Evolutionary conservation across 1,139 yeast genomes (phyloP).

Genomic region (Williopsis jadinii): DNA sequence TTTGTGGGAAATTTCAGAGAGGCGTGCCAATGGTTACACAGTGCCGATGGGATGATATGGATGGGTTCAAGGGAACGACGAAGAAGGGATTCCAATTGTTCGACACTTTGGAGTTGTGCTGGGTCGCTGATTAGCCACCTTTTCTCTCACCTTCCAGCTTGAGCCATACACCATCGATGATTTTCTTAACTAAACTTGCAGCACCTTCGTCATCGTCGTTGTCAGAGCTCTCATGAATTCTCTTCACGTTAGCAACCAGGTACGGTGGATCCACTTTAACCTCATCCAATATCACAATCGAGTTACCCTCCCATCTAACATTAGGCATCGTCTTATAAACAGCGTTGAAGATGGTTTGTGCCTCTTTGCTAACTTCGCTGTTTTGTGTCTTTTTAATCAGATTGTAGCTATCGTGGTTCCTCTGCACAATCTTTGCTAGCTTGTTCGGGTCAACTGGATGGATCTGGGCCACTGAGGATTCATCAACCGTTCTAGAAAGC

Average conservation of each 20-base stretch:
- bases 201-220: slow-evolving; percentile 30
- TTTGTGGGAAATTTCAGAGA: not conserved
- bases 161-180: slow-evolving; percentile 52
- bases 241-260: slow-evolving; percentile 26
- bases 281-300: slow-evolving; percentile 46
- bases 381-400: slow-evolving; percentile 25
- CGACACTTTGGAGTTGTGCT: slow-evolving; percentile 25
- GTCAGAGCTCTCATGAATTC: slow-evolving; percentile 8
- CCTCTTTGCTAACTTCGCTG: slow-evolving; percentile 37
- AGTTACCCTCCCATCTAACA: slow-evolving; percentile 39
- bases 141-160: slow-evolving; percentile 42
- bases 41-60: slow-evolving; percentile 50
- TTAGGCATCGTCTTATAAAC: slow-evolving; percentile 44
- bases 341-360: slow-evolving; percentile 42
- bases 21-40: not conserved
- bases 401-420: slow-evolving; percentile 16
- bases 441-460: slow-evolving; percentile 13
- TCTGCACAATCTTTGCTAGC: slow-evolving; percentile 17
- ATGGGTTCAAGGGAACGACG: slow-evolving; percentile 61
- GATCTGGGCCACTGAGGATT: slow-evolving; percentile 20
- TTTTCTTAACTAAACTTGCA: slow-evolving; percentile 40
- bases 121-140: slow-evolving; percentile 41
- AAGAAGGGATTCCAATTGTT: slow-evolving; percentile 49
- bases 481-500: slow-evolving; percentile 20
- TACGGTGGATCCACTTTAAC: slow-evolving; percentile 47